Percentiles rank a stretch among this genome's conserved stretches.
These are phyloP conservation scores for Cladochytrium replicatum DNA, from an alignment of 192 early-diverging fungal genomes.

Conservation along the genomic window DNA sequence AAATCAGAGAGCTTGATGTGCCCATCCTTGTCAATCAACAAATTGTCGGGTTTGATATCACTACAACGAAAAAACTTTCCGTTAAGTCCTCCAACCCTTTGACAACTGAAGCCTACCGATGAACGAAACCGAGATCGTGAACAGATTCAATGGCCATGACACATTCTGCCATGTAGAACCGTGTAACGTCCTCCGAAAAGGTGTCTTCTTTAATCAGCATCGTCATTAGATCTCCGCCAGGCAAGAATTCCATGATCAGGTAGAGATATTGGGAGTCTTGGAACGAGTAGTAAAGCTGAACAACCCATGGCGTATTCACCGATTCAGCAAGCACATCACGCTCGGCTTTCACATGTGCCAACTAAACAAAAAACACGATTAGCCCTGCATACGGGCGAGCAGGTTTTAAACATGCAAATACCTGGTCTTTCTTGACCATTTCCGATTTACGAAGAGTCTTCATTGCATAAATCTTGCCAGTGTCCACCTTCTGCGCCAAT, in stretches of 20 bases:
- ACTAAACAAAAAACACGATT: conserved; percentile 31
- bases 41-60: conserved; percentile 56
- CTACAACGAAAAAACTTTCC: conserved; percentile 14
- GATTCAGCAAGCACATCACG: conserved; percentile 96
- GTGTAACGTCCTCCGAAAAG: conserved; percentile 93
- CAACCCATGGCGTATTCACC: conserved; percentile 84
- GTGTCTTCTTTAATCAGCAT: conserved; percentile 97
- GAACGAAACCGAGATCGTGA: conserved; percentile 90
- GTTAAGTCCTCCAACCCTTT: too few species aligned
- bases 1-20: conserved; percentile 99
- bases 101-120: conserved; percentile 54
- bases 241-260: conserved; percentile 98
- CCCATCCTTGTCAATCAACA: conserved; percentile 94
- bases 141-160: conserved; percentile 87
- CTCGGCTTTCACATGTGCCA: conserved; percentile 97
- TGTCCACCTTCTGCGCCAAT: conserved; percentile 90
- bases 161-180: conserved; percentile 98
- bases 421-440: conserved; percentile 98
- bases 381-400: too few species aligned
- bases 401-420: too few species aligned
- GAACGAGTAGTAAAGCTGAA: conserved; percentile 97
- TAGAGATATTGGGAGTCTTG: conserved; percentile 91
- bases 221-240: conserved; percentile 99
- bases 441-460: conserved; percentile 93
- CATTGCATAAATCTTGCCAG: conserved; percentile 98